These are phyloP conservation scores for Monsonia emarginata DNA, from an alignment of 441 rosid species.

Conservation along the genomic window DNA sequence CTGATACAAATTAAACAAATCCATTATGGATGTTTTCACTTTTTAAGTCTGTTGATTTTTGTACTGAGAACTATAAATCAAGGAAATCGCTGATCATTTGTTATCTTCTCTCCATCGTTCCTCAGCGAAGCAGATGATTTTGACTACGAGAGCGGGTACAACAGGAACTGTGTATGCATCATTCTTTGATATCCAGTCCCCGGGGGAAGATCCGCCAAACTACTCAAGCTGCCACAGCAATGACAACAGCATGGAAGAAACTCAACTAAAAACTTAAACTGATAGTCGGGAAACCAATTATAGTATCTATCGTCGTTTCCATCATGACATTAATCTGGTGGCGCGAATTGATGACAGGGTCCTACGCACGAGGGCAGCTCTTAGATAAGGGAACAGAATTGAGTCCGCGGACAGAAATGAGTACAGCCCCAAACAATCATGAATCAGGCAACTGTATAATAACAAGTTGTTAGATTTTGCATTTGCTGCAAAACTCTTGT, in stretches of 20 bases:
- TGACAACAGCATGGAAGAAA: too few species aligned
- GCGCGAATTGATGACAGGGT: background rate
- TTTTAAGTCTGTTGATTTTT: background rate
- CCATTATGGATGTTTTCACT: background rate
- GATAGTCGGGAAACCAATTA: too few species aligned
- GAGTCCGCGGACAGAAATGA: background rate
- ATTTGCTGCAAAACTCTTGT: too few species aligned
- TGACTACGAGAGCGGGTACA: conserved; percentile 16
- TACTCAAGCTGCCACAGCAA: background rate
- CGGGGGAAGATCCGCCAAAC: background rate
- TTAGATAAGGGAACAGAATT: background rate
- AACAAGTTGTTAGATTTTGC: too few species aligned
- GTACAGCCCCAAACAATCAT: too few species aligned
- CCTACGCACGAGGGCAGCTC: background rate
- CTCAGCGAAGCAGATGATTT: conserved; percentile 26
- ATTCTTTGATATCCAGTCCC: conserved; percentile 21
- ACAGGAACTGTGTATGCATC: conserved; percentile 26
- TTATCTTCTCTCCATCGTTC: background rate
- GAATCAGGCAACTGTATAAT: too few species aligned
- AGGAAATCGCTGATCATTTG: background rate
- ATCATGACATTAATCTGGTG: too few species aligned
- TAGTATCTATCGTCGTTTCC: too few species aligned
- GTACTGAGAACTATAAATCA: background rate
- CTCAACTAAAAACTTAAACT: too few species aligned
- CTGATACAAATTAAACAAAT: too few species aligned